Conservation (phyloP, 495 filamentous ascomycete genomes). For the Lichenothelia convexa region DNA sequence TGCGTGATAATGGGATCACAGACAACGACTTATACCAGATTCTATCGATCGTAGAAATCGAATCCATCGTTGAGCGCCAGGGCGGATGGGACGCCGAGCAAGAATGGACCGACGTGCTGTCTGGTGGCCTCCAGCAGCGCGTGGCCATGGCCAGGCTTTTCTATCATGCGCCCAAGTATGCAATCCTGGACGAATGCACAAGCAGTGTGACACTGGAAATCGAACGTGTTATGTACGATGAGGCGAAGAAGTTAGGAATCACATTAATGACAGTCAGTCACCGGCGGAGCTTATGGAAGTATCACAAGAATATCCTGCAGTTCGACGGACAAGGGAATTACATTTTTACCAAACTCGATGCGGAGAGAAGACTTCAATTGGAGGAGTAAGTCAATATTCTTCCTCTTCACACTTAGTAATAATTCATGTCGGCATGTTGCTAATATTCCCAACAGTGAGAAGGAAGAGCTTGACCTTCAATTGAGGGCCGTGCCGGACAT, state of each 20-base stretch:
- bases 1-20: conserved; percentile 66
- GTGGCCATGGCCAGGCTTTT: conserved; percentile 94
- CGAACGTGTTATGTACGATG: conserved; percentile 92
- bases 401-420: neutral
- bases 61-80: conserved; percentile 62
- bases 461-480: conserved; percentile 77
- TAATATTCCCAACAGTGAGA: conserved; percentile 42
- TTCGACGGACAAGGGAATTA: conserved; percentile 90
- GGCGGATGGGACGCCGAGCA: conserved; percentile 86
- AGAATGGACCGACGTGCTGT: conserved; percentile 87
- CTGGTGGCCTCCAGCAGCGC: conserved; percentile 84
- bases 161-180: conserved; percentile 82
- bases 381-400: conserved; percentile 47
- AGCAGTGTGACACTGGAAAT: conserved; percentile 82
- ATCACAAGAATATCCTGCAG: conserved; percentile 81
- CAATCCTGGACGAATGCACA: conserved; percentile 94
- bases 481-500: conserved; percentile 73
- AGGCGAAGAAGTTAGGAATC: conserved; percentile 73
- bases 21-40: conserved; percentile 66
- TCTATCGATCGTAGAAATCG: conserved; percentile 62
- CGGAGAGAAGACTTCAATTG: conserved; percentile 62
- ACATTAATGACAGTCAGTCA: conserved; percentile 95
- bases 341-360: conserved; percentile 80
- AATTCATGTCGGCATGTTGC: conserved; percentile 4
- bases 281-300: conserved; percentile 83